Conservation (phyloP, 2,329 filamentous ascomycete genomes). For the Xylaria digitata region DNA sequence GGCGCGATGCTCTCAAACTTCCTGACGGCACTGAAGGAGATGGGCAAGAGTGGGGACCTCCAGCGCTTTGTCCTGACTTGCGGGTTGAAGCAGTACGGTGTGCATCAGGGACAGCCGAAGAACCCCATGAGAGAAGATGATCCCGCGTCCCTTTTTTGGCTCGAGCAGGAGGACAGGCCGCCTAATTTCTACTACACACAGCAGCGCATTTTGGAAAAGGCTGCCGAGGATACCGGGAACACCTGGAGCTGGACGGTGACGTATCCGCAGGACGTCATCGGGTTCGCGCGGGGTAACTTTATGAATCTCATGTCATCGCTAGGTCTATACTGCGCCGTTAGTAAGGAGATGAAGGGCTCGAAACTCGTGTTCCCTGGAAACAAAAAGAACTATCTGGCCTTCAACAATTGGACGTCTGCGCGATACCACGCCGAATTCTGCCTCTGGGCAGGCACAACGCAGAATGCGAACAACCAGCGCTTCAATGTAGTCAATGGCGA, state of each 20-base stretch:
- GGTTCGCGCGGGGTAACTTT: slow-evolving; percentile 51
- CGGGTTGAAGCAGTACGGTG: slow-evolving; percentile 64
- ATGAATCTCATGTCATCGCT: slow-evolving; percentile 56
- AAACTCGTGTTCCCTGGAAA: slow-evolving; percentile 52
- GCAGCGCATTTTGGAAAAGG: slow-evolving; percentile 56
- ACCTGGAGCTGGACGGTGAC: slow-evolving; percentile 48
- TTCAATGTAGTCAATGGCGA: slow-evolving; percentile 59
- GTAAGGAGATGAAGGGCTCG: slow-evolving; percentile 49
- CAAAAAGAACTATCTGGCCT: slow-evolving; percentile 50
- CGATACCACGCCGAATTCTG: slow-evolving; percentile 52
- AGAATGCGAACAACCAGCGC: slow-evolving; percentile 52
- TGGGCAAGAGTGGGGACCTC: slow-evolving; percentile 54
- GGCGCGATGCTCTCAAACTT: slow-evolving; percentile 61
- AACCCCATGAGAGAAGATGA: slow-evolving; percentile 61
- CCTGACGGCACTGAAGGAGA: slow-evolving; percentile 57
- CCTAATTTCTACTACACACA: slow-evolving; percentile 65
- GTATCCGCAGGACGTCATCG: slow-evolving; percentile 52
- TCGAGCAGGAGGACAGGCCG: slow-evolving; percentile 52
- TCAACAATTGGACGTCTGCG: slow-evolving; percentile 51
- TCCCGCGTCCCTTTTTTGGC: slow-evolving; percentile 49
- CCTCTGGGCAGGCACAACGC: slow-evolving; percentile 49
- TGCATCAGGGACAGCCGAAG: slow-evolving; percentile 61
- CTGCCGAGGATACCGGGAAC: slow-evolving; percentile 33
- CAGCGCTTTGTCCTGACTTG: slow-evolving; percentile 62
- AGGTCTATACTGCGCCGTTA: slow-evolving; percentile 55